Base-by-base conservation (phyloP, 805 yeast species). In the Kodamaea hsintzibuensis region DNA sequence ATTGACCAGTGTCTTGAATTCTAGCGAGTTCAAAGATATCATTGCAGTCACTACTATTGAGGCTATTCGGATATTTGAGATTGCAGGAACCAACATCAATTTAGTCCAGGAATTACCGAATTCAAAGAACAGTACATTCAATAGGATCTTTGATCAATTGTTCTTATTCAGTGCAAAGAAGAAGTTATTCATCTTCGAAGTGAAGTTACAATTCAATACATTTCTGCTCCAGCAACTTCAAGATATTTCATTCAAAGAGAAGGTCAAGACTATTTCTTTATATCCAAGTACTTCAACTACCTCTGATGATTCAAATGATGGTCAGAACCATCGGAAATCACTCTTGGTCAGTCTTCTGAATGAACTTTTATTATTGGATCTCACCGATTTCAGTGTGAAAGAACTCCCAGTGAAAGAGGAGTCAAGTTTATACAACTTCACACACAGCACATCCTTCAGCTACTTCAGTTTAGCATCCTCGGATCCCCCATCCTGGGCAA, bases 381-480 rank as follows among this genome's bases (percentile, higher is more conserved):
- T 69, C 10, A 57, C 53, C 9, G 47, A 45, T 30, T 67, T 60
- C 39, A 38, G 25, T 7, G 46, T 64, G 7, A 40, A 51, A 6
- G 60, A 61, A 2, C 44, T 69, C 2, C 59, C 62, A 2, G 45
- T 60, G 4, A 30, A 30, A 30, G 69, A 66, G 25, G 67, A 66
- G 16, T 47, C 60, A 2, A 55, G 50, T 27, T 48, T 62, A 38
- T 56, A 53, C 52, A 61, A 54, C 22, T 60, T 64, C 50, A 57
- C 60, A 9, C 65, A 62, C 22, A 59, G 57, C 46, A 61, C 71
- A 18, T 63, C 77, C 7, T 73, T 75, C 58, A 65, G 70, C 54
- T 76, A 75, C 57, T 76, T 76, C 58, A 78, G 78, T 7, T 60
- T 74, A 19, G 61, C 69, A 1, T 60, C 61, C 18, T 54, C 67